Evolutionary conservation across 164 flowering plant species (phyloP).

Genomic region (Litsea cubeba): DNA sequence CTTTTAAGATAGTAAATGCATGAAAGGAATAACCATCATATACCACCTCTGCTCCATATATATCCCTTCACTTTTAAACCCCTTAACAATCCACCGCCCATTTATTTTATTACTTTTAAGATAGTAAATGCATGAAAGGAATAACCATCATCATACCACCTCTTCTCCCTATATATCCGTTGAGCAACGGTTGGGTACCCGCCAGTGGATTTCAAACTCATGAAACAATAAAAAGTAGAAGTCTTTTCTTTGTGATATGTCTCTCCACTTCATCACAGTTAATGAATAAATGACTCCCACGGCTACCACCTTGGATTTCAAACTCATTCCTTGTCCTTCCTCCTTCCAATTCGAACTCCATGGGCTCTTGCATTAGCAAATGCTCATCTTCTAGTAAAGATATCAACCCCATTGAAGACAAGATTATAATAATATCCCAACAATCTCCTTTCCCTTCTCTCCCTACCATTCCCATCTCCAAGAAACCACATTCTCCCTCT

Average conservation of each 20-base stretch:
- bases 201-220: not conserved
- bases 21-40: too few relatives aligned
- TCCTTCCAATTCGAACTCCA: not conserved
- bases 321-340: not conserved
- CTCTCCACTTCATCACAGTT: not conserved
- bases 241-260: not conserved
- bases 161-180: conserved; percentile 34
- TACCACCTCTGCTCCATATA: too few relatives aligned
- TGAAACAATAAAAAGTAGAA: not conserved
- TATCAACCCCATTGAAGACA: not conserved
- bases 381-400: not conserved
- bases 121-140: not conserved
- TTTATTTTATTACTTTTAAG: not conserved
- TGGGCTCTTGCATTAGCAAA: conserved; percentile 1
- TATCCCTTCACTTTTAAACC: too few relatives aligned
- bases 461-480: not conserved
- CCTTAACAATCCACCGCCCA: too few relatives aligned
- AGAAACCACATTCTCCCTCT: not conserved
- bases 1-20: not conserved
- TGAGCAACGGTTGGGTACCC: conserved; percentile 16
- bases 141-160: not conserved
- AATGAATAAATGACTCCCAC: not conserved
- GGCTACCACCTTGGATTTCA: not conserved
- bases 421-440: not conserved
- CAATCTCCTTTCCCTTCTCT: not conserved